A percentile compares a stretch with the other conserved stretches of the same genome.
These are phyloP conservation scores for Termitomyces sp. DNA, from an alignment of 768 basidiomycete species.

Conservation along the genomic window DNA sequence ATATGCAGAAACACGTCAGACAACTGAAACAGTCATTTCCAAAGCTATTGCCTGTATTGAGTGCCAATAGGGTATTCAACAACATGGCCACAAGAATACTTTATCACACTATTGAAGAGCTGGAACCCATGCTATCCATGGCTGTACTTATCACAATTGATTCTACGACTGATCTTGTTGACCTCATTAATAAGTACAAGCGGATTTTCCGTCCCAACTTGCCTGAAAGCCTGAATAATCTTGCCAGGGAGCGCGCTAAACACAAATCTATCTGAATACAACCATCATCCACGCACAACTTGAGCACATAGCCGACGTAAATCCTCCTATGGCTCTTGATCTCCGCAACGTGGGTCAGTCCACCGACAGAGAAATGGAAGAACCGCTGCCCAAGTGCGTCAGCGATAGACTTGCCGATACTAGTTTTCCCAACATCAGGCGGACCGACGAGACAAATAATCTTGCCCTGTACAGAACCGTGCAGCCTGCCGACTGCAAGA, in stretches of 20 bases:
- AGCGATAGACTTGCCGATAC: slow-evolving; percentile 93
- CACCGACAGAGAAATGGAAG: slow-evolving; percentile 96
- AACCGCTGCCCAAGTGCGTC: slow-evolving; percentile 87
- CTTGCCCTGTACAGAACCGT: slow-evolving; percentile 94
- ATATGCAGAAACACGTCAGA: no score
- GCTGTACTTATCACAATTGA: slow-evolving; percentile 72
- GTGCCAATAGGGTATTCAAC: slow-evolving; percentile 23
- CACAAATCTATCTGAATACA: neutral
- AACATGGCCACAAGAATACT: slow-evolving; percentile 22
- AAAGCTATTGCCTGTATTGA: slow-evolving; percentile 20
- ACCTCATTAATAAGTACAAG: slow-evolving; percentile 94
- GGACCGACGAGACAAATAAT: slow-evolving; percentile 96
- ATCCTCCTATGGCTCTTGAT: slow-evolving; percentile 98
- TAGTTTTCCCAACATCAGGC: slow-evolving; percentile 97
- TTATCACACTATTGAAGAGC: slow-evolving; percentile 29
- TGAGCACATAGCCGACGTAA: slow-evolving; percentile 74
- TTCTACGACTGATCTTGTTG: slow-evolving; percentile 89
- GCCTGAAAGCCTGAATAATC: slow-evolving; percentile 90
- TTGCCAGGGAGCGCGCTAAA: slow-evolving; percentile 84
- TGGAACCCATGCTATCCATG: slow-evolving; percentile 25
- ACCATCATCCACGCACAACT: neutral
- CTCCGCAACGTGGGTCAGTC: slow-evolving; percentile 95
- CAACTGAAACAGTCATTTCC: no score
- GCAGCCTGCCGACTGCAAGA: slow-evolving; percentile 90
- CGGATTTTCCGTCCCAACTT: slow-evolving; percentile 91